These are phyloP conservation scores for Cucurbita ficifolia DNA, from an alignment of 306 rosid species.

Conservation along the genomic window DNA sequence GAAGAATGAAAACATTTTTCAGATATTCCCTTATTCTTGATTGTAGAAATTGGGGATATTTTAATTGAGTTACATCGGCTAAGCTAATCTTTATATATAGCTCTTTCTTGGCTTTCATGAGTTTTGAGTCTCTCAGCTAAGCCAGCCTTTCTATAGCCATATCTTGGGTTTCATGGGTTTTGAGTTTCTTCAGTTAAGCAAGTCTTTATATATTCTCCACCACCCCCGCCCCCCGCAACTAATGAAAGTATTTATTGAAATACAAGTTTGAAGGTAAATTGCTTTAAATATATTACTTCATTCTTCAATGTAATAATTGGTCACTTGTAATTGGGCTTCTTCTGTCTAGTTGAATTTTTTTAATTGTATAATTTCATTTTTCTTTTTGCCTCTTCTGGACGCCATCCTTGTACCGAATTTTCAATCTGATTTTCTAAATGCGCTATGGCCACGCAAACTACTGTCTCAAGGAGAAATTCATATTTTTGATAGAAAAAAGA, in stretches of 20 bases:
- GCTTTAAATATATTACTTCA: too few species aligned
- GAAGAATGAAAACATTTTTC: not conserved
- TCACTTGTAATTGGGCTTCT: too few species aligned
- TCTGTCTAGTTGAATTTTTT: too few species aligned
- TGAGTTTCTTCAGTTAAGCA: not conserved
- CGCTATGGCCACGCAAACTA: not conserved
- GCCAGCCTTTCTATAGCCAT: not conserved
- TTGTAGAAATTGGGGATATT: not conserved
- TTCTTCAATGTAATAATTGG: too few species aligned
- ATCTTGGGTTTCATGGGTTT: not conserved
- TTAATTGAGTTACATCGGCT: not conserved
- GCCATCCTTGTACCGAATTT: not conserved
- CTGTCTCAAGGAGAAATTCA: not conserved
- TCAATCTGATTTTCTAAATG: not conserved
- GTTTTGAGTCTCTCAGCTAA: not conserved
- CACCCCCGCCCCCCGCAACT: too few species aligned
- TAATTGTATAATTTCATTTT: too few species aligned
- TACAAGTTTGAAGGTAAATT: too few species aligned
- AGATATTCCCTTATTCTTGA: not conserved
- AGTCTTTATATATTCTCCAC: too few species aligned
- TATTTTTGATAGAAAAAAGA: not conserved
- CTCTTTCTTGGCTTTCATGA: not conserved
- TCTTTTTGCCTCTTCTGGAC: too few species aligned
- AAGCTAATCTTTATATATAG: not conserved
- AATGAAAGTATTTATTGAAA: too few species aligned